phyloP scores from a whole-genome alignment of 305 asterid genomes.

The Ilex paraguariensis region DNA sequence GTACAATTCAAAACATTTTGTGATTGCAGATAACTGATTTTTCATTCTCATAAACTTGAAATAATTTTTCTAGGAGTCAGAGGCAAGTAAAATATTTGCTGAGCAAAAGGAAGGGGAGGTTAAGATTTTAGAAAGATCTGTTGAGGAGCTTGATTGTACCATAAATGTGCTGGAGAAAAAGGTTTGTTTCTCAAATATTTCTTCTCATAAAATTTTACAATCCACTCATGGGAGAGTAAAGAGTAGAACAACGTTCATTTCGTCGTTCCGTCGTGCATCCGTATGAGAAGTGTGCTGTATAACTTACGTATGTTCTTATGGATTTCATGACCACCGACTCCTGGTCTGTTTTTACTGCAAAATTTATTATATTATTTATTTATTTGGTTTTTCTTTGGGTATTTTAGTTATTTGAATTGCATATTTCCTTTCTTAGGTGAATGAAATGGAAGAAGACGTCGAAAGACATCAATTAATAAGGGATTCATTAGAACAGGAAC shows the following conservation, averaged over 20 bases:
- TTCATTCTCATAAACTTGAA: conserved; percentile 20
- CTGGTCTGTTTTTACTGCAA: conserved; percentile 1
- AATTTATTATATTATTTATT: no score
- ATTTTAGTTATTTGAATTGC: not conserved
- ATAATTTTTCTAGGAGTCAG: conserved; percentile 52
- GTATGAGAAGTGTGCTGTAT: no score
- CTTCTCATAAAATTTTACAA: not conserved
- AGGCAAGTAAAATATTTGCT: conserved; percentile 68
- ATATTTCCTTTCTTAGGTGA: conserved; percentile 40
- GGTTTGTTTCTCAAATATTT: conserved; percentile 34
- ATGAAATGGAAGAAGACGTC: conserved; percentile 79
- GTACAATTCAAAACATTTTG: conserved; percentile 16
- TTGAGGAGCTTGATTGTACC: conserved; percentile 92
- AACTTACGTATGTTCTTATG: not conserved
- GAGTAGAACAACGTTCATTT: no score
- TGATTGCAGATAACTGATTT: conserved; percentile 13
- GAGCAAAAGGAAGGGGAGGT: conserved; percentile 96
- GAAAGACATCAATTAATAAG: conserved; percentile 50
- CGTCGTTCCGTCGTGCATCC: no score
- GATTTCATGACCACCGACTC: not conserved
- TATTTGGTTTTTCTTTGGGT: no score
- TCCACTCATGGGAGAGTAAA: no score
- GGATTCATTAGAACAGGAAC: conserved; percentile 66
- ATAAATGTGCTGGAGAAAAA: conserved; percentile 78
- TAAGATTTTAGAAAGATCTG: conserved; percentile 68